Evolutionary conservation across 2,329 filamentous ascomycete species (phyloP).

Genomic region (Fusarium multiceps): DNA sequence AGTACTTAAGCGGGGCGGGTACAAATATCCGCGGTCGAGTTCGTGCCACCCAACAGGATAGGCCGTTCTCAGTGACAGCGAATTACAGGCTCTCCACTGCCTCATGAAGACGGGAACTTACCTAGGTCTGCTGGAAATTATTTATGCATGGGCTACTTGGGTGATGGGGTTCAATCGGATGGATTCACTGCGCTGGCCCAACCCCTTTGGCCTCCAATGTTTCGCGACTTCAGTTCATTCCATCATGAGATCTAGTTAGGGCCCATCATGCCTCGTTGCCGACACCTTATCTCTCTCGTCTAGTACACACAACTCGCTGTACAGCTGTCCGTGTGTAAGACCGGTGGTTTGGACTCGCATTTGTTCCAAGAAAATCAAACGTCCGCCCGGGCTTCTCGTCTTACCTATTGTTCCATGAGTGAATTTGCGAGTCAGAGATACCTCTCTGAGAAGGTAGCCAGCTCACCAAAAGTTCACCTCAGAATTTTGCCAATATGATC

Average conservation of each 20-base stretch:
- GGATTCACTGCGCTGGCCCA: constrained; percentile 1
- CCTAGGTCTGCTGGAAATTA: neutral
- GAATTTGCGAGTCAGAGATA: neutral
- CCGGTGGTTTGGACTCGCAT: neutral
- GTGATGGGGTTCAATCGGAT: neutral
- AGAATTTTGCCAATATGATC: neutral
- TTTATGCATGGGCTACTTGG: neutral
- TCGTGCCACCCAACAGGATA: constrained; percentile 9
- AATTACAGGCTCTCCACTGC: constrained; percentile 18
- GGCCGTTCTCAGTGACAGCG: constrained; percentile 19
- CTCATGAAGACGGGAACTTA: neutral
- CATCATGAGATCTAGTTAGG: constrained; percentile 34
- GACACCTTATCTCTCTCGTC: neutral
- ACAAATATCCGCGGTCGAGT: neutral
- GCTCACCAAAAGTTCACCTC: neutral
- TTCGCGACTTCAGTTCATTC: constrained; percentile 6
- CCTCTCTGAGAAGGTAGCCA: neutral
- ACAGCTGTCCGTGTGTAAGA: neutral
- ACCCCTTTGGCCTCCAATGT: constrained; percentile 29
- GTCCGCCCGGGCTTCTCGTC: constrained; percentile 1
- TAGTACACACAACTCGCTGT: neutral
- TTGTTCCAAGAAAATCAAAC: constrained; percentile 33
- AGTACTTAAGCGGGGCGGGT: constrained; percentile 27
- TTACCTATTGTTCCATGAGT: neutral
- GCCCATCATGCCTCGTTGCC: constrained; percentile 32